Evolutionary conservation across 83 land plant species (phyloP).

Genomic region (Picea mariana): DNA sequence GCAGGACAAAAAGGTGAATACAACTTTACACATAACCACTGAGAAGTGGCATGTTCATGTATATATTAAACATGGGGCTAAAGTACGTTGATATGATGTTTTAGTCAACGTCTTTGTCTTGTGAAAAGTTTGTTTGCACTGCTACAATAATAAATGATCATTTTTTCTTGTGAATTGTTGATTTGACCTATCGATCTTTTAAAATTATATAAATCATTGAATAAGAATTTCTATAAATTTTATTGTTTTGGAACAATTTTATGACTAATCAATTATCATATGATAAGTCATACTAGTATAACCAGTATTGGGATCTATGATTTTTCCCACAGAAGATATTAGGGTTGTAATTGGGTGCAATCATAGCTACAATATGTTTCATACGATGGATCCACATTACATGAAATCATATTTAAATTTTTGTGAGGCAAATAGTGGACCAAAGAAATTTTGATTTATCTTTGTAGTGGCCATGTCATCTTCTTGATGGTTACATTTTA

Average conservation of each 20-base stretch:
- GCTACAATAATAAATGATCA: neutral
- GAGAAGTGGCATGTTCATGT: slow-evolving; percentile 61
- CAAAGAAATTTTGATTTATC: too few relatives aligned
- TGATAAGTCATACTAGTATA: too few relatives aligned
- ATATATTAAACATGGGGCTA: neutral
- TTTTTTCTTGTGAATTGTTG: neutral
- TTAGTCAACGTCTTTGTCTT: neutral
- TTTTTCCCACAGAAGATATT: too few relatives aligned
- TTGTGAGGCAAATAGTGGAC: too few relatives aligned
- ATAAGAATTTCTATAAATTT: neutral
- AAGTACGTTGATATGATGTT: neutral
- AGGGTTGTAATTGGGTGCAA: too few relatives aligned
- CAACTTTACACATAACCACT: slow-evolving; percentile 63
- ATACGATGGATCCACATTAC: too few relatives aligned
- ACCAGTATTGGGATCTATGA: too few relatives aligned
- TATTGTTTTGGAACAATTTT: neutral
- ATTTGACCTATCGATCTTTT: neutral
- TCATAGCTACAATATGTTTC: too few relatives aligned
- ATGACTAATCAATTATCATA: too few relatives aligned
- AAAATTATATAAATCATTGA: neutral
- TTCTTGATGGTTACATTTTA: too few relatives aligned
- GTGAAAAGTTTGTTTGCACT: neutral
- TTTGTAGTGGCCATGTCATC: too few relatives aligned
- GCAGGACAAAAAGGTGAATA: slow-evolving; percentile 58
- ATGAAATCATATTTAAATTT: too few relatives aligned